These are phyloP conservation scores for Phytophthora meadii DNA, from an alignment of 352 stramenopile genomes.

Conservation along the genomic window DNA sequence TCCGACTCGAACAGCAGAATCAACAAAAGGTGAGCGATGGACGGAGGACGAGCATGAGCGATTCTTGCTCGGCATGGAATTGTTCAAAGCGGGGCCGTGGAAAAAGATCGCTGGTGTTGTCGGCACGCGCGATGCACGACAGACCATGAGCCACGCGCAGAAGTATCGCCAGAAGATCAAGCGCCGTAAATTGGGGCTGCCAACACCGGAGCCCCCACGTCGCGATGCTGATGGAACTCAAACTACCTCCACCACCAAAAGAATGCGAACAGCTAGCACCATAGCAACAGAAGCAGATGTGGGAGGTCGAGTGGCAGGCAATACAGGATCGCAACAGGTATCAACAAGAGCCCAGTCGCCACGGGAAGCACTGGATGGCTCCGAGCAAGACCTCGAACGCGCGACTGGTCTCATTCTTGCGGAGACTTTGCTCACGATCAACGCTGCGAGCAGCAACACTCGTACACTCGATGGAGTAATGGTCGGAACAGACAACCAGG, in stretches of 20 bases:
- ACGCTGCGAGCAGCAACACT: constrained; percentile 8
- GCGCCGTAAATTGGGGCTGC: constrained; percentile 35
- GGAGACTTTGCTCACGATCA: constrained; percentile 10
- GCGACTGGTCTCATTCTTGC: constrained; percentile 22
- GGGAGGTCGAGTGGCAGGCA: constrained; percentile 13
- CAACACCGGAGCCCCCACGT: background rate
- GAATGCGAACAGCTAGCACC: constrained; percentile 12
- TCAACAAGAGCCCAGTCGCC: constrained; percentile 30
- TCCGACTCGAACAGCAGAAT: constrained; percentile 9
- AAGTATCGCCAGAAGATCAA: constrained; percentile 66
- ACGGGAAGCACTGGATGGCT: constrained; percentile 17
- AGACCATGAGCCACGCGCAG: constrained; percentile 67
- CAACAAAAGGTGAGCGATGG: constrained; percentile 45
- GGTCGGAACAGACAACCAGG: constrained; percentile 13
- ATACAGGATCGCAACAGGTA: constrained; percentile 4
- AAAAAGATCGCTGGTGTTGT: constrained; percentile 53
- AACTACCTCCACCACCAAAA: constrained; percentile 22
- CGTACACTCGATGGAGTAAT: constrained; percentile 12
- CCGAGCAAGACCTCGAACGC: background rate
- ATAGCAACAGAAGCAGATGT: constrained; percentile 7
- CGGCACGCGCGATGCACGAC: constrained; percentile 50
- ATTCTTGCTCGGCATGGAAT: constrained; percentile 53
- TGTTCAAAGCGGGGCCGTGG: constrained; percentile 58
- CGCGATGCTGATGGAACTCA: background rate
- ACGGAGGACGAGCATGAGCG: constrained; percentile 58